Base-by-base conservation (phyloP, 495 filamentous ascomycete genomes). In the Penicillium cosmopolitanum region DNA sequence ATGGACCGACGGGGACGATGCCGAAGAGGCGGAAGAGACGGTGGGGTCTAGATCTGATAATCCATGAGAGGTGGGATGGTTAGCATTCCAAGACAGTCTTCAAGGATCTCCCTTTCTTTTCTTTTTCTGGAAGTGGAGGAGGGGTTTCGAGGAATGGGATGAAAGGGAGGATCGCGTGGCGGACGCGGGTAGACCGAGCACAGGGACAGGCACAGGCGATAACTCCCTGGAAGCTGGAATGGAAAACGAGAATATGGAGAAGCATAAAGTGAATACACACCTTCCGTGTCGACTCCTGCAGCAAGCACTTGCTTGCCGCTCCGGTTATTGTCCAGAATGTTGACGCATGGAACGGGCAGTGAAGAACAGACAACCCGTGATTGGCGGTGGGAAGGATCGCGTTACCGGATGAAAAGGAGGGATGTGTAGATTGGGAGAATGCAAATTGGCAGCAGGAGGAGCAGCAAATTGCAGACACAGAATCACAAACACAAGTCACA, bases 261-360 rank as follows among this genome's bases (percentile, higher is more conserved):
- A 61, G 19, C 2, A 21, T 1, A 21, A 21, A 21, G 19, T 6
- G 46, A 61, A 61, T 57, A 77, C 78, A 55, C 61, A 80, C 77
- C 74, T 78, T 80, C 78, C 78, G 77, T 79, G 70, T 79, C 76
- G 77, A 75, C 74, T 76, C 69, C 74, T 76, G 77, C 77, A 81
- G 78, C 78, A 81, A 81, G 78, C 78, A 77, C 71, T 74, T 75
- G 78, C 78, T 81, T 81, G 78, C 78, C 75, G 78, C 78, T 77
- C 74, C 73, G 67, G 66, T 77, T 80, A 80, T 75, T 61, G 73
- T 76, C 78, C 73, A 77, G 71, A 81, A 81, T 81, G 69, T 71
- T 77, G 77, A 79, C 75, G 76, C 78, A 79, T 79, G 78, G 74
- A 78, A 70, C 61, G 48, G 63, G 57, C 61, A 60, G 57, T 57